A percentile compares a stretch with the other conserved stretches of the same genome.
phyloP scores from a whole-genome alignment of 2,329 filamentous ascomycete species.

The Byssochlamys sp. region DNA sequence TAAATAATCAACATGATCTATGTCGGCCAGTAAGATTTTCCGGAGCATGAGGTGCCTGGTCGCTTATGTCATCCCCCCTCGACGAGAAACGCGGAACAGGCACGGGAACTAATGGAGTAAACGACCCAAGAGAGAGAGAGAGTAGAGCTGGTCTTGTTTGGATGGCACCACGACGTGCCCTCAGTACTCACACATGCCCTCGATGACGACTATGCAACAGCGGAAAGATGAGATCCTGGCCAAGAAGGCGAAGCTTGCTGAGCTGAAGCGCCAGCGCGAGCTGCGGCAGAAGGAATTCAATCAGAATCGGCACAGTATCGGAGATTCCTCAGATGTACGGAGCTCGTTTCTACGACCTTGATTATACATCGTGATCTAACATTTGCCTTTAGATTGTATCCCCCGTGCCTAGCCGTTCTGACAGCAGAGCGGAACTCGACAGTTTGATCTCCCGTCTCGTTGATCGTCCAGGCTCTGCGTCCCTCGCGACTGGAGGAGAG shows the following conservation, averaged over 20 bases:
- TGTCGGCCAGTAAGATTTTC: conserved; percentile 32
- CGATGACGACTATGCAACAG: conserved; percentile 46
- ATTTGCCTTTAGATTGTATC: conserved; percentile 49
- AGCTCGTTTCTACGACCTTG: background rate
- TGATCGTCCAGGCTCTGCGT: conserved; percentile 64
- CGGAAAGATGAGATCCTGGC: conserved; percentile 91
- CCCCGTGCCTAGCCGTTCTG: conserved; percentile 60
- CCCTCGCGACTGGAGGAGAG: conserved; percentile 43
- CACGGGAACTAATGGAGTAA: background rate
- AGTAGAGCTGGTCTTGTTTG: background rate
- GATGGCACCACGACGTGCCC: background rate
- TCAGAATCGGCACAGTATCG: conserved; percentile 58
- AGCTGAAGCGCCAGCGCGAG: conserved; percentile 87
- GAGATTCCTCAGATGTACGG: conserved; percentile 62
- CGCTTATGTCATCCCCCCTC: conserved; percentile 31
- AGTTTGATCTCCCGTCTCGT: conserved; percentile 75
- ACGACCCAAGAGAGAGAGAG: background rate
- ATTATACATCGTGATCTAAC: conserved; percentile 8
- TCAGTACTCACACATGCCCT: background rate
- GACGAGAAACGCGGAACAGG: background rate
- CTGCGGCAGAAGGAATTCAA: conserved; percentile 67
- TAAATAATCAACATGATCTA: background rate
- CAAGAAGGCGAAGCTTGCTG: conserved; percentile 92
- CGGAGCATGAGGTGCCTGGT: conserved; percentile 19
- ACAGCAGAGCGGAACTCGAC: conserved; percentile 63